Evolutionary conservation across 2,329 filamentous ascomycete genomes (phyloP), one percentile per base, ranked within the genome.

Genomic region (Aplosporella prunicola): DNA sequence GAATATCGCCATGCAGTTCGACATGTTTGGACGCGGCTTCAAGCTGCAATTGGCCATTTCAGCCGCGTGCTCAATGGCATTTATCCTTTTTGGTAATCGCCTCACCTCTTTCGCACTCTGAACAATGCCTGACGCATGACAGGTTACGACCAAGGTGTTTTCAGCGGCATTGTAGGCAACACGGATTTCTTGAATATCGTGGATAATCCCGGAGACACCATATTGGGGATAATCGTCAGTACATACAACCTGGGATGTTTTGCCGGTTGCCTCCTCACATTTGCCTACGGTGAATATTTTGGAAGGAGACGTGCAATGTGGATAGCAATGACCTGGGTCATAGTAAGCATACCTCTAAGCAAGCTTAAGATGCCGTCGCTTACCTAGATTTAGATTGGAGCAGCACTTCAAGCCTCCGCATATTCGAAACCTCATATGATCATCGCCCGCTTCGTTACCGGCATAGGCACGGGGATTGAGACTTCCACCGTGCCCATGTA

Each of bases 391-490:
- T 15, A 40, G 37, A 27, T 40, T 20, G 37, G 37, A 16, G 37
- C 30, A 6, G 31, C 37, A 5, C 26, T 40, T 9, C 37, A 40
- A 9, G 31, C 37, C 15, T 34, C 23, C 10, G 37, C 37, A n/a
- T 40, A 34, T 10, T 34, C 30, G 9, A 27, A 32, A 15, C 25
- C 20, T 7, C 68, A 71, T 38, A 69, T 71, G 52, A 67, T 71
- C 37, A 51, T 70, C 36, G 69, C 68, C 20, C 65, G 69, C 42
- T 61, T 63, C 30, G 61, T 72, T 34, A 71, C 68, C n/a, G 69
- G 69, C 42, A 53, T 72, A 24, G 69, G 69, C 3, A 72, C 71
- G 43, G 69, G 69, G 24, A 69, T 72, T 53, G 71, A 72, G 51
- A 71, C 67, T 4, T 66, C 64, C 1, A 71, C 68, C 3, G 69